These are phyloP conservation scores for Lasiosphaeria hispida DNA, from an alignment of 495 filamentous ascomycete species.

Conservation along the genomic window DNA sequence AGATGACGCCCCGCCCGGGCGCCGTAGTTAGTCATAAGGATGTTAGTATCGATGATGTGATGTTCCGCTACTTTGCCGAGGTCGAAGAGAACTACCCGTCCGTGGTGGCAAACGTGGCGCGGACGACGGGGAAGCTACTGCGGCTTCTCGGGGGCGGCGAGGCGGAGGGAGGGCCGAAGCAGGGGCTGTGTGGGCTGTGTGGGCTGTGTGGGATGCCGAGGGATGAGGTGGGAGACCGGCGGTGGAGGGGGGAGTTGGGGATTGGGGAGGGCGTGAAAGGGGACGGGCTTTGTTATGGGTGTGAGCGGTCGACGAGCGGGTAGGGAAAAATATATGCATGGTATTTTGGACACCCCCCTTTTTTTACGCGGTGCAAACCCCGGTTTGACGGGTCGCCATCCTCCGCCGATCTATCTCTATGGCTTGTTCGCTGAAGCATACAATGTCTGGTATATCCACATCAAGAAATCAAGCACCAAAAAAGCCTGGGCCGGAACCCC, in stretches of 20 bases:
- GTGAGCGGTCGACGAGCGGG: constrained; percentile 46
- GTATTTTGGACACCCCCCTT: too few relatives aligned
- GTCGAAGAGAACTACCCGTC: constrained; percentile 87
- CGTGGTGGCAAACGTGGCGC: constrained; percentile 90
- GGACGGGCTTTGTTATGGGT: constrained; percentile 50
- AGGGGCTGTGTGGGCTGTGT: constrained; percentile 25
- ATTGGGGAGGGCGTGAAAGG: constrained; percentile 9
- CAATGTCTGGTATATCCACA: background rate
- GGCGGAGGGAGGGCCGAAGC: background rate
- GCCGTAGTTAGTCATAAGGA: constrained; percentile 64
- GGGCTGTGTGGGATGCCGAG: constrained; percentile 52
- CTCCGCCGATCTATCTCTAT: background rate
- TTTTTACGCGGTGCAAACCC: too few relatives aligned
- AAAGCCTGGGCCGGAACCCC: too few relatives aligned
- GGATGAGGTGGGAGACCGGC: constrained; percentile 45
- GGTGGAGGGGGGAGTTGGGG: constrained; percentile 52
- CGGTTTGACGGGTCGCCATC: too few relatives aligned
- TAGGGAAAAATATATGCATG: constrained; percentile 11
- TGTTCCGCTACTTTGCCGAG: constrained; percentile 81
- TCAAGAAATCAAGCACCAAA: background rate
- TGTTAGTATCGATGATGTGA: constrained; percentile 85
- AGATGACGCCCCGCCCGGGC: constrained; percentile 1
- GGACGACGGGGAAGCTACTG: constrained; percentile 76
- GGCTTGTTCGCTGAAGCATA: background rate
- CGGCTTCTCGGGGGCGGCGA: constrained; percentile 17